Base-by-base conservation (phyloP, 129 eudicot genomes). In the Rutidosis leptorrhynchoides region DNA sequence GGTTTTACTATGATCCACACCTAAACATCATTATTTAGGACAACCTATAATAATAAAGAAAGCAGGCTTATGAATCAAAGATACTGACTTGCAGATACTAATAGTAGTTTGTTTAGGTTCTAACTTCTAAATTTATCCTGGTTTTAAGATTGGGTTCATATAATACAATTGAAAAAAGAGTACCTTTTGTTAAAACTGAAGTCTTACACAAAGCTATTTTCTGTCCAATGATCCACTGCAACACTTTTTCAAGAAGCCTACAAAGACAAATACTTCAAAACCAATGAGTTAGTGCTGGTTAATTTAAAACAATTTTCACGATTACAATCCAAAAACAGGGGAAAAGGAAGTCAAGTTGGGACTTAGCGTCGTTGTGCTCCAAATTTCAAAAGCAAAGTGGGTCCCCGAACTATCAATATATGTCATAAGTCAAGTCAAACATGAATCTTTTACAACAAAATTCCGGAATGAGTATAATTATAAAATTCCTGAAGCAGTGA, bases 71-170 rank as follows among this genome's bases (percentile, higher is more conserved):
- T 21, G 30, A 55, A 40, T 40, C 74, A 69, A 37, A n/a, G 56
- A 69, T 69, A 37, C 40, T 26, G 60, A 65, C 45, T 7, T 68
- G 53, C 40, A 57, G 30, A 74, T 57, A 66, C 67, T 65, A 56
- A 23, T 56, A 23, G 55, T 28, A 62, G 57, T 65, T 65, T 57
- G 21, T 56, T 17, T 16, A 21, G 35, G 20, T 71, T 71, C 42
- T n/a, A n/a, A n/a, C n/a, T n/a, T n/a, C n/a, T 46, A 71, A 48
- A 71, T 17, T 71, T 48, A 43, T 42, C 21, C 7, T 60, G 14
- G 10, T 51, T 65, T 65, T 29, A 19, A 7, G 16, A 74, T n/a
- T 22, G 17, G 2, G 8, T 16, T 65, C 27, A 22, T 56, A 12
- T 64, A 54, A 64, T 24, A 19, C 17, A 26, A 65, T 26, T n/a